Evolutionary conservation across 129 eudicot species (phyloP), one percentile per base, ranked within the genome.

Genomic region (Heracleum sosnowskyi): DNA sequence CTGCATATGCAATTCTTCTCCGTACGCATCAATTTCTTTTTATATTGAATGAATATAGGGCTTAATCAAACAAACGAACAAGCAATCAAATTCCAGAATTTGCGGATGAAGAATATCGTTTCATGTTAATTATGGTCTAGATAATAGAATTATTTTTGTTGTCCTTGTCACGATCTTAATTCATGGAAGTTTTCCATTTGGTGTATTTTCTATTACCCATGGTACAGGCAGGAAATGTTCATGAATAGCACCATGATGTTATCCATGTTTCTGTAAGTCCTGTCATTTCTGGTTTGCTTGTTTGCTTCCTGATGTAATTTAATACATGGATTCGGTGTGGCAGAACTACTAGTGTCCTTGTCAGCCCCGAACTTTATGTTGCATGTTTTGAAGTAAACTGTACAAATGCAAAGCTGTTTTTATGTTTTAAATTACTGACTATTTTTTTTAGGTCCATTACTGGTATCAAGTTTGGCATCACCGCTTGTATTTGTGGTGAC

Each of bases 381-480:
- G 31, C 37, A 73, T 44, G 57, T 73, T 73, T 3, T 29, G 5
- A 13, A 73, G 28, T 72, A 44, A 73, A 13, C 33, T 73, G 16
- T 60, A n/a, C 11, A 73, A 4, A 8, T 4, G 22, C 51, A 7
- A 44, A 73, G 36, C 39, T 37, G 28, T 26, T 41, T 16, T 2
- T 4, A 7, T 74, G 33, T 44, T 3, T 60, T 60, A 22, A 44
- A 15, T 4, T 45, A 26, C 77, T 18, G 24, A 36, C 42, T 24
- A 55, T 72, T 8, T 75, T 83, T 36, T 77, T 57, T 71, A 91
- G 97, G 95, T 82, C 91, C 97, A 20, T 63, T 90, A 71, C 70
- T 88, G 49, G 94, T 90, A 78, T 88, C 97, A 41, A n/a, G 86
- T 73, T 79, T 87, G 84, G 89, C 98, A 75, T 94, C 93, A 74